These are phyloP conservation scores for Bryoglossum gracile DNA, from an alignment of 495 filamentous ascomycete genomes.

Conservation along the genomic window DNA sequence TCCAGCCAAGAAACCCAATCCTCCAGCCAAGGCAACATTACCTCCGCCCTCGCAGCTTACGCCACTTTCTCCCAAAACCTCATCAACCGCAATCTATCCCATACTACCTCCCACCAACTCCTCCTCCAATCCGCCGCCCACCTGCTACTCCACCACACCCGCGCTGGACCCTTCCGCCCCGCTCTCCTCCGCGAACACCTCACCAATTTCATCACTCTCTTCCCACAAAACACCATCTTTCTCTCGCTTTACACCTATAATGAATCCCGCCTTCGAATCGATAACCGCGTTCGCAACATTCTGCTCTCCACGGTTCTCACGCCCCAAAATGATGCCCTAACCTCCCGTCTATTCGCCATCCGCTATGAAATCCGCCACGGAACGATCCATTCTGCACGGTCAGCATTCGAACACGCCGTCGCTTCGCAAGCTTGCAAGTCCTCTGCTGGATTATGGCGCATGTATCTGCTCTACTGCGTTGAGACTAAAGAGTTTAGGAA, in stretches of 20 bases:
- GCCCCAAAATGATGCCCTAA: constrained; percentile 36
- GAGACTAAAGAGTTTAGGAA: constrained; percentile 9
- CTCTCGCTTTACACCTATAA: constrained; percentile 65
- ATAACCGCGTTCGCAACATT: constrained; percentile 62
- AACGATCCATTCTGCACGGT: constrained; percentile 52
- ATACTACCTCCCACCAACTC: constrained; percentile 37
- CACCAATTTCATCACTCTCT: constrained; percentile 47
- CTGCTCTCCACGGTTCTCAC: constrained; percentile 41
- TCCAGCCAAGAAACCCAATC: constrained; percentile 30
- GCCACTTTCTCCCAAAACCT: constrained; percentile 30
- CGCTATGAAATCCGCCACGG: constrained; percentile 53
- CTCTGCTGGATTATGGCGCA: constrained; percentile 53
- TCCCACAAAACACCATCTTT: constrained; percentile 74
- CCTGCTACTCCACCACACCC: constrained; percentile 63
- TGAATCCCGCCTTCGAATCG: constrained; percentile 57
- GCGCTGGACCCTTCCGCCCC: constrained; percentile 55
- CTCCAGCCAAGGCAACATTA: constrained; percentile 42
- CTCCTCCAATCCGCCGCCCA: constrained; percentile 59
- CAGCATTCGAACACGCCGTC: constrained; percentile 67
- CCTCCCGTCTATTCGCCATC: constrained; percentile 61
- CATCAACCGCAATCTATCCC: constrained; percentile 22
- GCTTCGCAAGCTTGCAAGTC: constrained; percentile 28
- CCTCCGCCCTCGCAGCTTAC: constrained; percentile 35
- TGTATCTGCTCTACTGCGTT: constrained; percentile 51
- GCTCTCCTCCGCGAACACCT: constrained; percentile 53